These are phyloP conservation scores for Tricholoma hemisulphureum DNA, from an alignment of 768 basidiomycete genomes.

Conservation along the genomic window DNA sequence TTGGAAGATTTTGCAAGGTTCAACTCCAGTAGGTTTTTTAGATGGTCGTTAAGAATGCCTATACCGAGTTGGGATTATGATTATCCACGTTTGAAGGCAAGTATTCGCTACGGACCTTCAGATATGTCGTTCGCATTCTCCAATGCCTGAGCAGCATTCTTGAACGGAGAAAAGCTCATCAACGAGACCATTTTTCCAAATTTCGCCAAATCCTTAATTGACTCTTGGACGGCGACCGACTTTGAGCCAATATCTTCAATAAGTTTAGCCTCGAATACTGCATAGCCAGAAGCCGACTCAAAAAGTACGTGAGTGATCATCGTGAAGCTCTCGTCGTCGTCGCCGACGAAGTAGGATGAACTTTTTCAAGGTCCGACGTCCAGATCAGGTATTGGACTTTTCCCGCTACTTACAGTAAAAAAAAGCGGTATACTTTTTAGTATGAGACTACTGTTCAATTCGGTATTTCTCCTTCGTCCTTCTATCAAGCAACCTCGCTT, in stretches of 20 bases:
- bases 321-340: constrained; percentile 32
- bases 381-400: constrained; percentile 9
- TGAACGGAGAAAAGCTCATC: constrained; percentile 91
- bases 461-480: too few species aligned
- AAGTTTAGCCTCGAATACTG: constrained; percentile 84
- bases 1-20: constrained; percentile 79
- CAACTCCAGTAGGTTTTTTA: constrained; percentile 82
- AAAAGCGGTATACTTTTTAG: too few species aligned
- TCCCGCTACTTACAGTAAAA: too few species aligned
- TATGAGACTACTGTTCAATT: too few species aligned
- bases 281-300: constrained; percentile 93
- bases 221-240: constrained; percentile 76
- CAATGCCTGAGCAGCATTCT: constrained; percentile 87
- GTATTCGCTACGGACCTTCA: constrained; percentile 61
- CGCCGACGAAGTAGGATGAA: constrained; percentile 23
- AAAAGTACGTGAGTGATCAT: constrained; percentile 88
- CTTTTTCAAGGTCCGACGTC: constrained; percentile 28
- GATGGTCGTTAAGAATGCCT: constrained; percentile 85
- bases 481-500: too few species aligned
- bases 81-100: constrained; percentile 6
- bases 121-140: constrained; percentile 97
- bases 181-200: constrained; percentile 92
- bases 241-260: constrained; percentile 85
- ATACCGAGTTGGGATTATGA: constrained; percentile 1
- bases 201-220: constrained; percentile 81